Base-by-base conservation (phyloP, 2,329 filamentous ascomycete species). In the Colletotrichum spinosum region DNA sequence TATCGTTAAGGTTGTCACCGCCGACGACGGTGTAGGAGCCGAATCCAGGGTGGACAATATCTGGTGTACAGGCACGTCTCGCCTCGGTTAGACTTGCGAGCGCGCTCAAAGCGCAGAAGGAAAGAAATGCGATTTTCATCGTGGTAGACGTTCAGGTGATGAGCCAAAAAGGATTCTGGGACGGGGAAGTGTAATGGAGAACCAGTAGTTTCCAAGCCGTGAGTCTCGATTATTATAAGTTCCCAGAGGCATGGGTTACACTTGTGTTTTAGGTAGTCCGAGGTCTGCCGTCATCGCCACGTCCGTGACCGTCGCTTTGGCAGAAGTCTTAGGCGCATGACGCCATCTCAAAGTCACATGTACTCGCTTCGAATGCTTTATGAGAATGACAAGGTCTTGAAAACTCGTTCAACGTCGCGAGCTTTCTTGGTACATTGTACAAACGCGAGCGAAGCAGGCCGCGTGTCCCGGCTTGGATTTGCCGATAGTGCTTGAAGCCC, bases 101-200 rank as follows among this genome's bases (percentile, higher is more conserved):
- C 11, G 25, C 52, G 52, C 38, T 44, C 9, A 44, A 10, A 2
- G 39, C 52, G 39, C 9, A 41, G 13, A 44, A 35, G 3, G 44
- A 10, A 44, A 54, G 42, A n/a, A 39, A 42, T n/a, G 52, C 34
- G 25, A 13, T 54, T 10, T 54, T 54, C 52, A 54, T 54, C 34
- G 2, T 37, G 12, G 1, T 8, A 6, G n/a, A n/a, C 15, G 4
- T 8, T 17, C 9, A 2, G 8, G 9, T 1, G 7, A 44, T 41
- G 10, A 8, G 38, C 33, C 38, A 17, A 11, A 54, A 15, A 1
- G 7, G 8, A 3, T 5, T 3, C 8, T 8, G 10, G 12, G 2
- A 8, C 1, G 4, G 7, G 38, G 3, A 4, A 2, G 2, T 15
- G 10, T 10, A 8, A 9, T 6, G 5, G 51, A 12, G 10, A 35